phyloP scores from a whole-genome alignment of 1,284 basidiomycete genomes.

The Tilletia indica region DNA sequence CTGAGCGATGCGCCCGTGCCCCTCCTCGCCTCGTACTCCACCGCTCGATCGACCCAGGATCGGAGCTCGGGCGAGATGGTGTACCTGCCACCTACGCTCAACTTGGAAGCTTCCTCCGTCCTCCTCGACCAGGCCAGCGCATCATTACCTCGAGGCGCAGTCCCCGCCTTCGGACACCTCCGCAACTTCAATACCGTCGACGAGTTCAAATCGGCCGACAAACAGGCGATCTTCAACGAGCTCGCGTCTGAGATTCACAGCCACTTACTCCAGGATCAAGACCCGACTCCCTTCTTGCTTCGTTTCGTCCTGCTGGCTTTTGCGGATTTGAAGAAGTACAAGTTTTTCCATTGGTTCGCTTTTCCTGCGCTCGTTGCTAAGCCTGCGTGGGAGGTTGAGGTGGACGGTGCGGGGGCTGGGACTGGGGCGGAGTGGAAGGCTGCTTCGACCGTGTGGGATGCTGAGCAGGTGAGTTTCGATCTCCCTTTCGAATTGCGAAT shows the following conservation, averaged over 20 bases:
- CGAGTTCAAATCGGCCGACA: slow-evolving; percentile 86
- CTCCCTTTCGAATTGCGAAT: neutral
- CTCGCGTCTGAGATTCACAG: slow-evolving; percentile 15
- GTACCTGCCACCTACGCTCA: slow-evolving; percentile 42
- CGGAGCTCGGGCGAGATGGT: slow-evolving; percentile 64
- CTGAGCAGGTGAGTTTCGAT: neutral
- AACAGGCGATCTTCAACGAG: slow-evolving; percentile 70
- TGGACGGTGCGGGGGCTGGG: slow-evolving; percentile 41
- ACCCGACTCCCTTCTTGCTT: slow-evolving; percentile 60
- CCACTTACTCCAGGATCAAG: slow-evolving; percentile 22
- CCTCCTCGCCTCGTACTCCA: slow-evolving; percentile 69
- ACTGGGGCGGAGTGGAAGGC: slow-evolving; percentile 63
- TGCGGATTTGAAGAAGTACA: slow-evolving; percentile 96
- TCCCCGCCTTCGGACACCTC: slow-evolving; percentile 66
- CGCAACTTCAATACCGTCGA: slow-evolving; percentile 88
- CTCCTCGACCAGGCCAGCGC: neutral
- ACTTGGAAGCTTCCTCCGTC: slow-evolving; percentile 35
- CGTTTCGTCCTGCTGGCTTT: slow-evolving; percentile 86
- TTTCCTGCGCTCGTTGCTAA: slow-evolving; percentile 78
- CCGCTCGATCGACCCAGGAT: slow-evolving; percentile 73
- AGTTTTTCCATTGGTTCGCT: slow-evolving; percentile 96
- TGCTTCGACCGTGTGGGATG: slow-evolving; percentile 56
- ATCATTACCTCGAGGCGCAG: slow-evolving; percentile 18
- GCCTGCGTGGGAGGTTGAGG: slow-evolving; percentile 64
- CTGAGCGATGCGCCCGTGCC: slow-evolving; percentile 73